phyloP scores from a whole-genome alignment of 2,329 filamentous ascomycete species.

The Fusarium siculi region DNA sequence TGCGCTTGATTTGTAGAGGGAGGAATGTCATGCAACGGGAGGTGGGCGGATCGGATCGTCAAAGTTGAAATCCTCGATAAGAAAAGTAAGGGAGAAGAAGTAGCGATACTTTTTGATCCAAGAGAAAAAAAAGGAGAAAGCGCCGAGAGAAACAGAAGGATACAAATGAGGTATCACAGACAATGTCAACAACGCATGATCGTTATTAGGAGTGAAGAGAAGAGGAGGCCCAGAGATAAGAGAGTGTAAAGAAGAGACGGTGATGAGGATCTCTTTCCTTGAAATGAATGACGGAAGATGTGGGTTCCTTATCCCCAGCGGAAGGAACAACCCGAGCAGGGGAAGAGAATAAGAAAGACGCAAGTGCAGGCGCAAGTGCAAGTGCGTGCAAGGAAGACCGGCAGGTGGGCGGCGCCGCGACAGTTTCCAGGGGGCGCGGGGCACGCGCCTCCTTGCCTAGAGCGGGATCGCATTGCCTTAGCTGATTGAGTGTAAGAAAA shows the following conservation, averaged over 20 bases:
- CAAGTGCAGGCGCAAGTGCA: not conserved
- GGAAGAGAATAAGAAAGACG: not conserved
- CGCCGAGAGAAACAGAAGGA: not conserved
- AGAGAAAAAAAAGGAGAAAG: not conserved
- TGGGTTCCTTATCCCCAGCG: conserved; percentile 8
- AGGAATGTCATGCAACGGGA: not conserved
- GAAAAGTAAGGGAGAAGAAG: not conserved
- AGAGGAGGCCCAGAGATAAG: not conserved
- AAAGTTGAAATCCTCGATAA: not conserved
- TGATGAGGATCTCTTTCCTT: conserved; percentile 7
- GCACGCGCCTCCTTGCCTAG: conserved; percentile 35
- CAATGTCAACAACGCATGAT: conserved; percentile 5
- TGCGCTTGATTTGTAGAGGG: not conserved
- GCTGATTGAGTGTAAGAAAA: not conserved
- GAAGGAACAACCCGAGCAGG: not conserved
- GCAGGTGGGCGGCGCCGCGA: conserved; percentile 30
- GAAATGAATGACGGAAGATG: conserved; percentile 28
- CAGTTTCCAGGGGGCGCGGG: conserved; percentile 14
- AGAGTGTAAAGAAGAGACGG: not conserved
- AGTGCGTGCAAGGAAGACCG: not conserved
- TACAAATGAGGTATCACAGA: not conserved
- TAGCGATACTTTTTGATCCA: conserved; percentile 10
- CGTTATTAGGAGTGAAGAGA: not conserved
- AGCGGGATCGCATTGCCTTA: conserved; percentile 4
- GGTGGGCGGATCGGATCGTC: conserved; percentile 8